Percentiles rank a stretch among this genome's conserved stretches.
Evolutionary conservation across 106 monocot genomes (phyloP).

Genomic region (Agapanthus africanus): DNA sequence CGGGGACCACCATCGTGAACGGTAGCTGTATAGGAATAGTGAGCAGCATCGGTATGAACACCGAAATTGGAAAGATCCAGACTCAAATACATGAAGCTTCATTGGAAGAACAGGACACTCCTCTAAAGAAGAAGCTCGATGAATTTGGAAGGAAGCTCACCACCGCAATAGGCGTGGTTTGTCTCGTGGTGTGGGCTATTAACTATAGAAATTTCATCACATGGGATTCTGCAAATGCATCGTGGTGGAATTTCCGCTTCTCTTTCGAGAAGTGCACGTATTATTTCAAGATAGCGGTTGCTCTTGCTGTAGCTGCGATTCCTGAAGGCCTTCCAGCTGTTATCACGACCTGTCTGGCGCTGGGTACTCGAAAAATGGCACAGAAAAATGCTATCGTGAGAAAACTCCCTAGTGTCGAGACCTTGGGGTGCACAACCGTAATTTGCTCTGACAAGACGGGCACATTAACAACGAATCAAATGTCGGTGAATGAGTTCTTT

Average conservation of each 20-base stretch:
- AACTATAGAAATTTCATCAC: constrained; percentile 69
- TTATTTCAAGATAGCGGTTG: constrained; percentile 76
- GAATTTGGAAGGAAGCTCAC: constrained; percentile 69
- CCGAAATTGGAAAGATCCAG: constrained; percentile 76
- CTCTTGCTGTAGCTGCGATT: constrained; percentile 79
- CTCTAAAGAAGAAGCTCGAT: constrained; percentile 79
- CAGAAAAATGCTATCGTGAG: constrained; percentile 72
- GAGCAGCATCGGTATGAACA: constrained; percentile 37
- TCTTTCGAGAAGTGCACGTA: too few relatives aligned
- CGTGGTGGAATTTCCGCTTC: constrained; percentile 39
- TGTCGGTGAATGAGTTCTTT: constrained; percentile 73
- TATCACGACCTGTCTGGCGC: constrained; percentile 68
- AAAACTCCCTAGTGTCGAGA: constrained; percentile 87
- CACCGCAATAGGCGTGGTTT: constrained; percentile 61
- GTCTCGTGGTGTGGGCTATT: constrained; percentile 72
- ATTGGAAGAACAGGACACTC: constrained; percentile 60
- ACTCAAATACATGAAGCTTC: constrained; percentile 81
- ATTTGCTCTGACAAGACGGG: too few relatives aligned
- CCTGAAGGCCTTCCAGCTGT: constrained; percentile 88
- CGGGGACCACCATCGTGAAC: constrained; percentile 51
- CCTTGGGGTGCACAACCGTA: too few relatives aligned
- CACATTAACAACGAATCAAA: too few relatives aligned
- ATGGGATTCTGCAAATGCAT: constrained; percentile 34
- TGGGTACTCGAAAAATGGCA: constrained; percentile 82
- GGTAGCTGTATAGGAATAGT: constrained; percentile 41